Evolutionary conservation across 2,329 filamentous ascomycete species (phyloP), one percentile per base, ranked within the genome.

Genomic region (Ceratocystis cubensis): DNA sequence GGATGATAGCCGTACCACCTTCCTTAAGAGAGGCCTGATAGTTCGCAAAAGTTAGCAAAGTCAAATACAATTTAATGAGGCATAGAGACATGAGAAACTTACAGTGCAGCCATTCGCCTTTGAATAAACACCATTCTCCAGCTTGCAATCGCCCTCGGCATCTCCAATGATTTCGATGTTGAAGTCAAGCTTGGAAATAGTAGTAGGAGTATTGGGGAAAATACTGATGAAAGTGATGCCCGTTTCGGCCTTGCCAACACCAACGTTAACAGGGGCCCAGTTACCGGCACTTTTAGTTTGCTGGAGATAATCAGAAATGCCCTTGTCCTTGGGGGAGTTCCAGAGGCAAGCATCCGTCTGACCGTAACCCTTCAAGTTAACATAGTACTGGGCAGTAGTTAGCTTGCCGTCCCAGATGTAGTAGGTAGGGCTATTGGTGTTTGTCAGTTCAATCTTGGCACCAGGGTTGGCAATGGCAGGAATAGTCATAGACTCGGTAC

Each of bases 331-430:
- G 48, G 78, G 75, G 73, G 78, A 81, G 70, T 74, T 75, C 94
- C 94, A 97, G 67, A 82, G 77, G 78, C 94, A 99, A 63, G 84
- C 89, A 13, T 92, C 77, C 70, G 84, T 75, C 67, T 85, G 78
- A 20, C 77, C 72, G 65, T 88, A 79, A 69, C 91, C 91, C 71
- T 84, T 82, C 72, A 88, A 88, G 83, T 97, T 97, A 77, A 97
- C 83, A 75, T 99, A 99, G 83, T 96, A 97, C 78, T 97, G 94
- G 57, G 92, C 92, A 61, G 90, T 92, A 64, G 94, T 97, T 63
- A 78, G 72, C 75, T 82, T 82, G 71, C 83, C 83, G 72, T 89
- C 71, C 89, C 90, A 96, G 69, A 80, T 77, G 80, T 91, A 97
- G 80, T 93, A 96, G 63, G 78, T 80, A 62, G 75, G 74, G 68